Base-by-base conservation (phyloP, 2,329 filamentous ascomycete species). In the Phialophora verrucosa region DNA sequence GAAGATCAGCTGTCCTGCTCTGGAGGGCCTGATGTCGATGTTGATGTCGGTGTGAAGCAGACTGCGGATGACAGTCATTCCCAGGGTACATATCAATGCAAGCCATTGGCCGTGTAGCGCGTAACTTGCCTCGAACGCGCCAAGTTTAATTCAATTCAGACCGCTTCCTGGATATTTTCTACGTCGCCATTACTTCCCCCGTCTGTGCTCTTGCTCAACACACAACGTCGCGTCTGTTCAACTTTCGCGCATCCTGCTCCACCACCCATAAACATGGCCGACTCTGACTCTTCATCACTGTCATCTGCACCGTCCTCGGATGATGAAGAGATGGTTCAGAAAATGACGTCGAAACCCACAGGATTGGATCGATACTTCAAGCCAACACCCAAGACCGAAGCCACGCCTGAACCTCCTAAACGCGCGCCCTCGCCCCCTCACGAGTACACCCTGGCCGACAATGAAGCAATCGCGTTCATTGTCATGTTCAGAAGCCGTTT, bases 401-500 rank as follows among this genome's bases (percentile, higher is more conserved):
- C 74, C 49, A 87, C 88, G 72, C 88, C 90, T 69, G 88, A 88
- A 65, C 84, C 88, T 74, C 88, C 87, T 75, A 96, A 95, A 83
- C 86, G 94, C 77, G 89, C 90, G 65, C 89, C 92, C 23, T 97
- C 93, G 71, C 94, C 94, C 72, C 89, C 92, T 8, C 94, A 97
- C 78, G 92, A 97, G 83, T 91, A 90, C 79, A 90, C 92, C 31
- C 83, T 97, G 64, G 92, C 92, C 69, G 94, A 98, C 78, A 97
- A 96, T 78, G 86, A 91, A 69, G 91, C 95, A 76, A 93, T 98
- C 81, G 91, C 94, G 92, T 97, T 99, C 81, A 91, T 99, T 79
- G 92, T 98, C 72, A 97, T 97, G 92, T 99, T 98, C 81, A 89
- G 94, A 78, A 91, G 91, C 79, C 92, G 95, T 75, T 98, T 99